phyloP scores from a whole-genome alignment of 2,329 filamentous ascomycete species.

The Colletotrichum cordylinicola region DNA sequence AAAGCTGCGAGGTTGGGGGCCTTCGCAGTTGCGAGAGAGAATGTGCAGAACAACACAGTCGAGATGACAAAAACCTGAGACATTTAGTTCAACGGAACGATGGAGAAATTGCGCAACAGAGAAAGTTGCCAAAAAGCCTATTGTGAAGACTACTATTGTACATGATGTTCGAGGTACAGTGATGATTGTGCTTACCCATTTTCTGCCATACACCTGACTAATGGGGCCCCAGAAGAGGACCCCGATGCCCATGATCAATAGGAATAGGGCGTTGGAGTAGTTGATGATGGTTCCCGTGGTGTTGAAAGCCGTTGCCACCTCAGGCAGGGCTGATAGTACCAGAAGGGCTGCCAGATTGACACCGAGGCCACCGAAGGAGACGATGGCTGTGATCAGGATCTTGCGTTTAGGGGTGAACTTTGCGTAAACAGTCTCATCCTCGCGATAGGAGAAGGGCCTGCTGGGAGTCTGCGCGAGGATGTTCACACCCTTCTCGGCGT shows the following conservation, averaged over 20 bases:
- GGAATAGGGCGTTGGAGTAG: slow-evolving; percentile 71
- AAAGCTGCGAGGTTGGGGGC: slow-evolving; percentile 70
- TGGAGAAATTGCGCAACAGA: background rate
- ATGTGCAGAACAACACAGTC: slow-evolving; percentile 61
- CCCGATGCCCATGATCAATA: slow-evolving; percentile 73
- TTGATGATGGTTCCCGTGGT: slow-evolving; percentile 74
- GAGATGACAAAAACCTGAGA: slow-evolving; percentile 25
- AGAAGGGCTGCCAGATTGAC: slow-evolving; percentile 17
- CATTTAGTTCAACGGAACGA: background rate
- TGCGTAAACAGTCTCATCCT: slow-evolving; percentile 23
- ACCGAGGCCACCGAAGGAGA: slow-evolving; percentile 17
- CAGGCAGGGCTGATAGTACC: slow-evolving; percentile 73
- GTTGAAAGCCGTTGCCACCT: slow-evolving; percentile 69
- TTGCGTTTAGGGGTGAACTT: slow-evolving; percentile 28
- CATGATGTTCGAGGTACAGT: slow-evolving; percentile 26
- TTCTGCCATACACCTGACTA: slow-evolving; percentile 61
- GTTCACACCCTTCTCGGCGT: slow-evolving; percentile 20
- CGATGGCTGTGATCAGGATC: slow-evolving; percentile 25
- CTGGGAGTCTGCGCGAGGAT: slow-evolving; percentile 16
- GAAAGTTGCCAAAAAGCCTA: background rate
- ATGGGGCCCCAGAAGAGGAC: slow-evolving; percentile 72
- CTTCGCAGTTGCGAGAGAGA: slow-evolving; percentile 70
- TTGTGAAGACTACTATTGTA: background rate
- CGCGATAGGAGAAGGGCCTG: slow-evolving; percentile 11
- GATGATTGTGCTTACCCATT: slow-evolving; percentile 44